Percentiles rank a stretch among this genome's conserved stretches.
Evolutionary conservation across 1,139 yeast genomes (phyloP).

Genomic region (Trichomonascaceae sp.): DNA sequence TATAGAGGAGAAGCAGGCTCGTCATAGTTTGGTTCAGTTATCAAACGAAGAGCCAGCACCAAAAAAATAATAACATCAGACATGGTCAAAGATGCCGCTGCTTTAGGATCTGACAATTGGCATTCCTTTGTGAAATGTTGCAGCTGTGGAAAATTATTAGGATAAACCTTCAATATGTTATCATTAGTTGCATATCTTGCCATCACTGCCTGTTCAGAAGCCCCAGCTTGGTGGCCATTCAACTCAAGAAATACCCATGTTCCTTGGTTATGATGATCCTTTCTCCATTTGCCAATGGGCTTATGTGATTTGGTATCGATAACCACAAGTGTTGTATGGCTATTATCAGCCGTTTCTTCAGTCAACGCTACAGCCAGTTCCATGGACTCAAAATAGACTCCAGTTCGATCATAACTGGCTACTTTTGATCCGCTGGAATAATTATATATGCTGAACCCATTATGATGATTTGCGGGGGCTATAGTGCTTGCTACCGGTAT

Average conservation of each 20-base stretch:
- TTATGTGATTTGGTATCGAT: background rate
- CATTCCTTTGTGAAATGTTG: background rate
- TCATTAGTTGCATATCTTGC: constrained; percentile 1
- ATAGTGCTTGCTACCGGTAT: background rate
- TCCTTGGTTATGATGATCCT: background rate
- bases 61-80: background rate
- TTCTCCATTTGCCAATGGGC: constrained; percentile 5
- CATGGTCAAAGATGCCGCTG: background rate
- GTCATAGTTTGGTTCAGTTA: background rate
- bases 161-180: background rate
- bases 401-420: background rate
- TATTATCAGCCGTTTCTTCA: background rate
- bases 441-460: background rate
- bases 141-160: constrained; percentile 1
- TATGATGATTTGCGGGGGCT: background rate
- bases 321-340: background rate
- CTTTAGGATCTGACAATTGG: background rate
- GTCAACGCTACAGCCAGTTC: background rate
- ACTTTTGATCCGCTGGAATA: background rate
- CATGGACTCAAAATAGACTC: background rate
- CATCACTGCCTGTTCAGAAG: background rate
- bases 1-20: background rate
- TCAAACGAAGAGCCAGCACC: background rate
- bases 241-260: constrained; percentile 1
- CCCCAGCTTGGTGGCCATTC: background rate